Conservation (phyloP, 768 basidiomycete species). For the Nidula microcarpa region DNA sequence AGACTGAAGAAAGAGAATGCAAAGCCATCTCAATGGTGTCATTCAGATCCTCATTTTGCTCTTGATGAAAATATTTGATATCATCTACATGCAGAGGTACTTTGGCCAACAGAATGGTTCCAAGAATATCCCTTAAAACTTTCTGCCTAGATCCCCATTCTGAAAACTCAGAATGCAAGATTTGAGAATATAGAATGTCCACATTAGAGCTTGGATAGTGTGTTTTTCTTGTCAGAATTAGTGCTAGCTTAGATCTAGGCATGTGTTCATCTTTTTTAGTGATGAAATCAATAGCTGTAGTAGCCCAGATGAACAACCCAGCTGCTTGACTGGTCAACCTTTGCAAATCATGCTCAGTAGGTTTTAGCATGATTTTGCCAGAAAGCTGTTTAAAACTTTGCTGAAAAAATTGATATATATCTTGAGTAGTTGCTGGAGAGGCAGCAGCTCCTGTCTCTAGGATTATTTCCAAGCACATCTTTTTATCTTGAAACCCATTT, state of each 20-base stretch:
- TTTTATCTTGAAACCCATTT: not conserved
- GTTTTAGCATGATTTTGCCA: not conserved
- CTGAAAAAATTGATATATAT: not conserved
- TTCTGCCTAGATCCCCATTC: not conserved
- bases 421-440: not conserved
- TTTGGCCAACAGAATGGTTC: not conserved
- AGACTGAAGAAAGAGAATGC: not conserved
- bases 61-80: not conserved
- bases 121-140: not conserved
- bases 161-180: not conserved
- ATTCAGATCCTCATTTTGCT: not conserved
- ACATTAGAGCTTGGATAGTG: not conserved
- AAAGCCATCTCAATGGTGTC: not conserved
- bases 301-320: not conserved
- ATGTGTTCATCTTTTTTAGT: not conserved
- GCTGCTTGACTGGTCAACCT: not conserved
- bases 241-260: not conserved
- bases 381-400: not conserved
- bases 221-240: not conserved
- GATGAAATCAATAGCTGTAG: not conserved
- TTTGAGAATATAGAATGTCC: not conserved
- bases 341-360: not conserved
- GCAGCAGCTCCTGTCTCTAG: not conserved
- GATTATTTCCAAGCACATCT: not conserved
- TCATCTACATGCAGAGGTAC: not conserved